A percentile compares a stretch with the other conserved stretches of the same genome.
These are phyloP conservation scores for Herpetomonas muscarum DNA, from an alignment of 208 protist species.

Conservation along the genomic window DNA sequence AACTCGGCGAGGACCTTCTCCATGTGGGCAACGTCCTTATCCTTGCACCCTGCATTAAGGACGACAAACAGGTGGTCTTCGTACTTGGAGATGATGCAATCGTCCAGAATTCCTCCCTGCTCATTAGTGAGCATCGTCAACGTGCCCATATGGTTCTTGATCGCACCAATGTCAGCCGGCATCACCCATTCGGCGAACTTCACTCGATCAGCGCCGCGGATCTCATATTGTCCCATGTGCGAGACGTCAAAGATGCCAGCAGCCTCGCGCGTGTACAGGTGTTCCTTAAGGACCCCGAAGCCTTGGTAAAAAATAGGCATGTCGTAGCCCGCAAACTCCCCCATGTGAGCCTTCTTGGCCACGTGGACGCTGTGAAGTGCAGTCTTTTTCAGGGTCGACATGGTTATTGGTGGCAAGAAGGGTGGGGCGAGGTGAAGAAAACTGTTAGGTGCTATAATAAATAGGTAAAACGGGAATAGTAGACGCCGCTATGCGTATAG, in stretches of 20 bases:
- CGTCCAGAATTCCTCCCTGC: constrained; percentile 93
- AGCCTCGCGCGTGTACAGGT: constrained; percentile 83
- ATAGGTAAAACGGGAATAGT: constrained; percentile 1
- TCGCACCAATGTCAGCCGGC: constrained; percentile 68
- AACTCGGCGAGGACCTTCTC: constrained; percentile 36
- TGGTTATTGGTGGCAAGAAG: constrained; percentile 1
- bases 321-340: constrained; percentile 92
- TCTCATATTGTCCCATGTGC: constrained; percentile 94
- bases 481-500: too few relatives aligned
- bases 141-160: constrained; percentile 33
- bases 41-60: constrained; percentile 95
- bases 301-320: constrained; percentile 96
- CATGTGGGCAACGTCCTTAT: constrained; percentile 93
- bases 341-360: constrained; percentile 91
- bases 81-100: constrained; percentile 93
- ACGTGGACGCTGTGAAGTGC: constrained; percentile 83
- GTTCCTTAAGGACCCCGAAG: constrained; percentile 82
- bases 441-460: background rate
- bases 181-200: constrained; percentile 93
- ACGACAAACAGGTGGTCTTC: constrained; percentile 91
- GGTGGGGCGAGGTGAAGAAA: background rate
- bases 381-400: constrained; percentile 62
- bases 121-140: constrained; percentile 94
- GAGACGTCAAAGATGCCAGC: constrained; percentile 96
- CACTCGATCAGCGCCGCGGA: constrained; percentile 88